Conservation (phyloP, 495 filamentous ascomycete species). For the Trichocladium uniseriatum region DNA sequence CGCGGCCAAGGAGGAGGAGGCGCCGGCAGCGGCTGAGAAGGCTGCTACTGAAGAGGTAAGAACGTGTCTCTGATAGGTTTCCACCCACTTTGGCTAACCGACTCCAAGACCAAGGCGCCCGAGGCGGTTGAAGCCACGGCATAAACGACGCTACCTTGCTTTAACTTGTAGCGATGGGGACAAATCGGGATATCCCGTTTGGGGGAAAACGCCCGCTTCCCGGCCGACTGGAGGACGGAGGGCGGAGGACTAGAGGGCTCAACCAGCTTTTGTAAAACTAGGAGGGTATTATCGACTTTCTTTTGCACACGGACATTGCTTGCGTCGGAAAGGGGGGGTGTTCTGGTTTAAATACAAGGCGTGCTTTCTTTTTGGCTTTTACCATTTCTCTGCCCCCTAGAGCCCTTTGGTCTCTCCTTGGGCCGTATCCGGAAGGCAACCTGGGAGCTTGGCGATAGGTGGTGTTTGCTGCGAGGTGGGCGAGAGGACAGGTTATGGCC, state of each 20-base stretch:
- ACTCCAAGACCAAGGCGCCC: constrained; percentile 13
- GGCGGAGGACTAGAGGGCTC: neutral
- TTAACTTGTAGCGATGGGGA: neutral
- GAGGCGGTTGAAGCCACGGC: constrained; percentile 23
- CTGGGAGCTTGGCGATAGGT: too few relatives aligned
- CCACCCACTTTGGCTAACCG: neutral
- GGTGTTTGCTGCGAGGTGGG: too few relatives aligned
- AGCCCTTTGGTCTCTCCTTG: neutral
- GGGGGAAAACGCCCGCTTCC: neutral
- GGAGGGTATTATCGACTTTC: neutral
- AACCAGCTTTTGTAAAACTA: constrained; percentile 15
- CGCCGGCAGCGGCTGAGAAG: constrained; percentile 20
- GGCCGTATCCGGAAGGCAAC: neutral
- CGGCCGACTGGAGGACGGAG: neutral
- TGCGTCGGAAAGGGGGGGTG: constrained; percentile 10
- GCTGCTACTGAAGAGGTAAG: constrained; percentile 28
- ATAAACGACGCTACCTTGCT: neutral
- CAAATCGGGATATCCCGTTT: neutral
- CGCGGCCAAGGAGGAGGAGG: constrained; percentile 7
- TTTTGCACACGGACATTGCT: neutral
- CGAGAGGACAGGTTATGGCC: too few relatives aligned
- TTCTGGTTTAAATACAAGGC: constrained; percentile 15
- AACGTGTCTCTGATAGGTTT: neutral
- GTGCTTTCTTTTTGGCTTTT: constrained; percentile 3
- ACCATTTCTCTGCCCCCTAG: constrained; percentile 1